Conservation (phyloP, 345 rosid genomes). For the Murraya koenigii region DNA sequence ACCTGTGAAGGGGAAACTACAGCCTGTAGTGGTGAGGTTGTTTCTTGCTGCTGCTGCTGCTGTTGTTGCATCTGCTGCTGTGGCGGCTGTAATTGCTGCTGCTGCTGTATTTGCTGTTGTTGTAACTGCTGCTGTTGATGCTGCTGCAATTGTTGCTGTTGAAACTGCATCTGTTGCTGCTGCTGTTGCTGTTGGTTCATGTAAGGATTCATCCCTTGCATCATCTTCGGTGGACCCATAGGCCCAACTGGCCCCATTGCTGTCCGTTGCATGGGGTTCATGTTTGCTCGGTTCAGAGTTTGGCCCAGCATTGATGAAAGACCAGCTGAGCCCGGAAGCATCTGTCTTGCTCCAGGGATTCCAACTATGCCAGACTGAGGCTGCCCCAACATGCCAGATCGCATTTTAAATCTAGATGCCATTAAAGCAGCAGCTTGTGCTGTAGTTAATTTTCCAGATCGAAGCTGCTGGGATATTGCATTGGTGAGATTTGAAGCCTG, state of each 20-base stretch:
- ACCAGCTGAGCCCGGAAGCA: slow-evolving; percentile 58
- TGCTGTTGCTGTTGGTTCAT: slow-evolving; percentile 65
- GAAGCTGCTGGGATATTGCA: slow-evolving; percentile 56
- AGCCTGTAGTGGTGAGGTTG: slow-evolving; percentile 65
- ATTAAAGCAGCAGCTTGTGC: slow-evolving; percentile 34
- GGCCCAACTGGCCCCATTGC: slow-evolving; percentile 56
- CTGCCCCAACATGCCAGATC: slow-evolving; percentile 39
- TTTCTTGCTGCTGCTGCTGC: slow-evolving; percentile 39
- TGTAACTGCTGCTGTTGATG: slow-evolving; percentile 27
- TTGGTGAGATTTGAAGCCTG: slow-evolving; percentile 49
- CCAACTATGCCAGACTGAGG: slow-evolving; percentile 69
- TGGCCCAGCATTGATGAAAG: slow-evolving; percentile 62
- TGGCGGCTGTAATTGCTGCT: slow-evolving; percentile 34
- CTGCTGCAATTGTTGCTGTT: slow-evolving; percentile 22
- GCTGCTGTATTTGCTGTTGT: slow-evolving; percentile 32
- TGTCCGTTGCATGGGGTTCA: slow-evolving; percentile 54
- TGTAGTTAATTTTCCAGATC: slow-evolving; percentile 41
- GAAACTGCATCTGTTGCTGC: slow-evolving; percentile 32
- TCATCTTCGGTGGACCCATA: slow-evolving; percentile 92
- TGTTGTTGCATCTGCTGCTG: slow-evolving; percentile 19
- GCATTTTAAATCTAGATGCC: slow-evolving; percentile 34
- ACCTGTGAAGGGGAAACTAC: slow-evolving; percentile 78
- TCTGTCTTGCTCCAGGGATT: slow-evolving; percentile 61
- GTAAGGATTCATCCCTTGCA: slow-evolving; percentile 57
- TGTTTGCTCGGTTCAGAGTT: slow-evolving; percentile 55